Conservation (phyloP, 495 filamentous ascomycete genomes). For the Lichina pygmaea region DNA sequence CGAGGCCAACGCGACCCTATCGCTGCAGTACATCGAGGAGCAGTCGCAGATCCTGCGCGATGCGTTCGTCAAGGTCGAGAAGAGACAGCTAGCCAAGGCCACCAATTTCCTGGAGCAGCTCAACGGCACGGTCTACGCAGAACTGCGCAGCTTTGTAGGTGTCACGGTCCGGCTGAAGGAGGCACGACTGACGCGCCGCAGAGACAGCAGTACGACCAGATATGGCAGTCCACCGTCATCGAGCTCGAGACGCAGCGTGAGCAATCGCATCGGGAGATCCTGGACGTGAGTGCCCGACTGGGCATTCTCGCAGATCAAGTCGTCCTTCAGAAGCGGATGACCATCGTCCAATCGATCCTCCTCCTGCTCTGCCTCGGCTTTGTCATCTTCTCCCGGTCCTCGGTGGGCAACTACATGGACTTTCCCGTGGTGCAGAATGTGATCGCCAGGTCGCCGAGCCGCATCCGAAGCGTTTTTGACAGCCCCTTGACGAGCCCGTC, state of each 20-base stretch:
- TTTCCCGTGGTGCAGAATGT: constrained; percentile 29
- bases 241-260: constrained; percentile 71
- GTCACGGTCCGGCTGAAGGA: neutral
- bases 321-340: constrained; percentile 85
- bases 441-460: constrained; percentile 18
- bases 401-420: constrained; percentile 21
- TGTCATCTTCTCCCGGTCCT: constrained; percentile 43
- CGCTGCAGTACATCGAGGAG: constrained; percentile 86
- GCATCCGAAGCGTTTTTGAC: neutral
- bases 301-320: constrained; percentile 78
- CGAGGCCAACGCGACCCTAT: constrained; percentile 77
- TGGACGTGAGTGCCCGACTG: constrained; percentile 56
- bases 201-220: constrained; percentile 71
- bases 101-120: constrained; percentile 55
- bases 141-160: constrained; percentile 39
- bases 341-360: constrained; percentile 64
- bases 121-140: constrained; percentile 65
- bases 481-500: neutral
- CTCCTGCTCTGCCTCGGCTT: constrained; percentile 70
- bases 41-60: constrained; percentile 81
- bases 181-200: neutral
- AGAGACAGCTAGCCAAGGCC: constrained; percentile 62
- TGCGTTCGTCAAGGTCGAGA: constrained; percentile 74
- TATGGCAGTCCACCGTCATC: constrained; percentile 84
- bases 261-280: constrained; percentile 51